These are phyloP conservation scores for Mycena floridula DNA, from an alignment of 768 basidiomycete species.

Conservation along the genomic window DNA sequence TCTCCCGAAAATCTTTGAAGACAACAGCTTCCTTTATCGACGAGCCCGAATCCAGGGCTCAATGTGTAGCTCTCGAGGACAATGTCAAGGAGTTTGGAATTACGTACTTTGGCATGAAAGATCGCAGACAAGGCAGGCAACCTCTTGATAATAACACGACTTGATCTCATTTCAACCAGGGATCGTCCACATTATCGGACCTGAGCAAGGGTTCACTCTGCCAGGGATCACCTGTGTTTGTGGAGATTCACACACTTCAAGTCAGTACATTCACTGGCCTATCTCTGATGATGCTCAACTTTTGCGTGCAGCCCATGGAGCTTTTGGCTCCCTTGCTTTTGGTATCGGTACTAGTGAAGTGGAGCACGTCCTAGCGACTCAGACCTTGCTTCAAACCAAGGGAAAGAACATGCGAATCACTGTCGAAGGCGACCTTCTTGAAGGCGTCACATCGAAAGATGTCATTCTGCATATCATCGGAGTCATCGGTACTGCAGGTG, in stretches of 20 bases:
- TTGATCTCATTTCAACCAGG: conserved; percentile 35
- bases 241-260: conserved; percentile 91
- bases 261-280: conserved; percentile 33
- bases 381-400: conserved; percentile 82
- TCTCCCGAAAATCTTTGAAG: conserved; percentile 70
- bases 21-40: conserved; percentile 67
- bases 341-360: conserved; percentile 94
- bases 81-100: conserved; percentile 90
- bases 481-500: conserved; percentile 88
- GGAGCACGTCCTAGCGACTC: conserved; percentile 90
- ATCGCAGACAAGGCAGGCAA: conserved; percentile 72
- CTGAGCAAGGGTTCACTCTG: conserved; percentile 89
- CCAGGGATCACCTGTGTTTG: conserved; percentile 82
- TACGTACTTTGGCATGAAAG: conserved; percentile 88
- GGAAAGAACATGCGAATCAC: conserved; percentile 90
- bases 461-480: conserved; percentile 90
- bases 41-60: conserved; percentile 81
- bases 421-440: conserved; percentile 73
- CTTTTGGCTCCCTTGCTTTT: conserved; percentile 89
- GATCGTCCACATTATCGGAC: conserved; percentile 87
- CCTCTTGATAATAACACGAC: too few relatives aligned
- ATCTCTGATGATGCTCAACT: conserved; percentile 1
- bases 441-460: conserved; percentile 87
- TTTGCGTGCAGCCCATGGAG: conserved; percentile 65
- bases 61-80: conserved; percentile 78